Base-by-base conservation (phyloP, 768 basidiomycete species). In the Omphalotus guepiniiformis region DNA sequence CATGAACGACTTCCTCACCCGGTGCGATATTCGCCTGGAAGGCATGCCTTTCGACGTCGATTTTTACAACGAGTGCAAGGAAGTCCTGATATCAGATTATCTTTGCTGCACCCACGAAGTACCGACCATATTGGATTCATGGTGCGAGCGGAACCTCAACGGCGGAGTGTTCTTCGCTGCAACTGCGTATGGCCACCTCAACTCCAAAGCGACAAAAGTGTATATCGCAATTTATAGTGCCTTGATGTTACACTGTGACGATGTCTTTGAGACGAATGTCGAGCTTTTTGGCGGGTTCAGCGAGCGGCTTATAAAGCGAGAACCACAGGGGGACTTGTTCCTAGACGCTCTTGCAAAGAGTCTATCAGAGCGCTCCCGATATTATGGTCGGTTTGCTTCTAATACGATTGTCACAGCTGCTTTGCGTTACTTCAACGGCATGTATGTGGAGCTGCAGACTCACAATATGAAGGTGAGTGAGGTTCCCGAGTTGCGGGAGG, bases 201-300 rank as follows among this genome's bases (percentile, higher is more conserved):
- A 42, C 6, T 40, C 60, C 53, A 41, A 55, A 42, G 49, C 65
- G 26, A 63, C 60, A 1, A 58, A 58, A 40, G 60, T 69, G 4
- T 59, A 63, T 48, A 67, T 74, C 25, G 64, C 70, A 3, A 55
- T 74, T 7, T 74, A 63, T 52, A 74, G 72, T 1, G 62, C 70
- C 0, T 68, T 62, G 37, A 42, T 59, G 15, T 63, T 65, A 39
- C 66, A 55, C 34, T 47, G 67, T 23, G 74, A 76, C 50, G 71
- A 76, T 49, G 41, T 51, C 2, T 55, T 62, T 15, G 50, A 55
- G 1, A 48, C 51, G 13, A 63, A 67, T 40, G 41, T 49, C 15
- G 53, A 51, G 3, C 50, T 58, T 3, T 51, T 72, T 11, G 58
- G 62, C 9, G 47, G 51, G 11, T 76, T 76, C 57, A 64, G 63